These are phyloP conservation scores for Bruguiera hainesii DNA, from an alignment of 441 rosid species.

Conservation along the genomic window DNA sequence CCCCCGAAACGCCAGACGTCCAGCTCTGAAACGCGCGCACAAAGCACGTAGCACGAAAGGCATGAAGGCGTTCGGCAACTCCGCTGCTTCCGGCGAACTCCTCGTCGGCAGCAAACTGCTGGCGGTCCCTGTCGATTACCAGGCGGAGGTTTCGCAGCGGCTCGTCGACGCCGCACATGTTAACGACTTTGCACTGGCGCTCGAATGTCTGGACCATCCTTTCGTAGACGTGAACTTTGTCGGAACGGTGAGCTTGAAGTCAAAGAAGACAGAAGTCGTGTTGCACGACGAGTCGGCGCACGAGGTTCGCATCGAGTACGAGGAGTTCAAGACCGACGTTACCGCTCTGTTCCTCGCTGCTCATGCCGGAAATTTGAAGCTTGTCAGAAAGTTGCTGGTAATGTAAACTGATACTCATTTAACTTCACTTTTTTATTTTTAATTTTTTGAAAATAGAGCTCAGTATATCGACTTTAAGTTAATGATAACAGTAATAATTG, in stretches of 20 bases:
- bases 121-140: slow-evolving; percentile 79
- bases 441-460: too few species aligned
- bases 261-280: slow-evolving; percentile 60
- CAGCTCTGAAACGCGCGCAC: not conserved
- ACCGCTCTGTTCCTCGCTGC: slow-evolving; percentile 85
- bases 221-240: slow-evolving; percentile 80
- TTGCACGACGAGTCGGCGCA: slow-evolving; percentile 59
- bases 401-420: not conserved
- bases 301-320: slow-evolving; percentile 64
- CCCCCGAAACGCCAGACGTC: not conserved
- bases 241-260: slow-evolving; percentile 69
- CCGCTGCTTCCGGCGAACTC: slow-evolving; percentile 21
- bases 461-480: too few species aligned
- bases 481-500: too few species aligned
- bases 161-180: slow-evolving; percentile 63
- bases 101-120: slow-evolving; percentile 44
- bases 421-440: not conserved
- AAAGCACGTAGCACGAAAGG: not conserved
- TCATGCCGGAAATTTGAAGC: slow-evolving; percentile 60
- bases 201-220: slow-evolving; percentile 60
- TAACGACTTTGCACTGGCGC: slow-evolving; percentile 46
- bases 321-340: slow-evolving; percentile 89
- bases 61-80: slow-evolving; percentile 55
- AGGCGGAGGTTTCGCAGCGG: slow-evolving; percentile 70
- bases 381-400: slow-evolving; percentile 80